phyloP scores from a whole-genome alignment of 164 flowering plant species.

The Magnolia kwangsiensis region DNA sequence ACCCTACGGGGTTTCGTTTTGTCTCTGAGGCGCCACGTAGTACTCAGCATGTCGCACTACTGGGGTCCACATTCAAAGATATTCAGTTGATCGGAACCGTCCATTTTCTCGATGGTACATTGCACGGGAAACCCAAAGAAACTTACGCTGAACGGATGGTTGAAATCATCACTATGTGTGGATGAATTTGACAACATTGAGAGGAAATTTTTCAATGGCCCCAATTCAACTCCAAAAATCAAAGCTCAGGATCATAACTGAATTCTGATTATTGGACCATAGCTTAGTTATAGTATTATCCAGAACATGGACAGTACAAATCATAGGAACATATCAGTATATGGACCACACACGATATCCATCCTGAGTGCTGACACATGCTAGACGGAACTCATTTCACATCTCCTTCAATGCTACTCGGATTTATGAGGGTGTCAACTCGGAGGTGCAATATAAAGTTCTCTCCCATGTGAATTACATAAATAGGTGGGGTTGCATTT shows the following conservation, averaged over 20 bases:
- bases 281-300: not conserved
- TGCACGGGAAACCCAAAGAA: not conserved
- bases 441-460: not conserved
- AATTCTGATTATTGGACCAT: not conserved
- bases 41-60: too few relatives aligned
- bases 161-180: not conserved
- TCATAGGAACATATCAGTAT: too few relatives aligned
- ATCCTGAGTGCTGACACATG: too few relatives aligned
- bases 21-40: too few relatives aligned
- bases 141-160: not conserved
- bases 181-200: not conserved
- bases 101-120: not conserved
- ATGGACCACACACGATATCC: too few relatives aligned
- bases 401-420: not conserved
- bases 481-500: constrained; percentile 13
- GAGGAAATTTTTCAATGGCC: not conserved
- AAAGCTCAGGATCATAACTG: not conserved
- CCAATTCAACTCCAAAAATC: not conserved
- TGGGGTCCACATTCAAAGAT: too few relatives aligned
- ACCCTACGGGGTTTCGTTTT: too few relatives aligned
- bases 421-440: not conserved
- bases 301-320: not conserved
- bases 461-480: constrained; percentile 15
- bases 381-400: too few relatives aligned
- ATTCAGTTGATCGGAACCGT: not conserved